These are phyloP conservation scores for Chlorella variabilis DNA, from an alignment of 163 green algal species.

Conservation along the genomic window DNA sequence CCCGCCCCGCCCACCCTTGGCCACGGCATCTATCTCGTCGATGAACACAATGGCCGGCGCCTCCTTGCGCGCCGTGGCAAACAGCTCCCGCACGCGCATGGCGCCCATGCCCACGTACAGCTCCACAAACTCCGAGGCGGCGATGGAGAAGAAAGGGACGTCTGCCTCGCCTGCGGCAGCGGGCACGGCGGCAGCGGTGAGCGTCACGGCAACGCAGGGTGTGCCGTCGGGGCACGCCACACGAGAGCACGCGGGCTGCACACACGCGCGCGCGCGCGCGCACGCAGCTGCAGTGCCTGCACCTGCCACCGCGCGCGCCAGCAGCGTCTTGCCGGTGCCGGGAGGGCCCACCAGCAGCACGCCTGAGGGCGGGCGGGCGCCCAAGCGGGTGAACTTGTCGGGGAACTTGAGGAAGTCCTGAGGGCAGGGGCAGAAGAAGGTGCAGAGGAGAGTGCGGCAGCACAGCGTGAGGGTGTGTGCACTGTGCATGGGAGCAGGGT, in stretches of 20 bases:
- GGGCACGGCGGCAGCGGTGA: background rate
- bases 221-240: too few species aligned
- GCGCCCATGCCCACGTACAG: slow-evolving; percentile 89
- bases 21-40: slow-evolving; percentile 92
- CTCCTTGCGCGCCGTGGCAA: slow-evolving; percentile 84
- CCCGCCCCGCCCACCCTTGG: slow-evolving; percentile 53
- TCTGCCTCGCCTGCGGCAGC: slow-evolving; percentile 82
- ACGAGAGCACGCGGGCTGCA: too few species aligned
- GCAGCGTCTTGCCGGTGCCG: slow-evolving; percentile 92
- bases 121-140: slow-evolving; percentile 92
- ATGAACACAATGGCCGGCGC: slow-evolving; percentile 91
- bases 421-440: background rate
- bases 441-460: background rate
- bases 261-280: too few species aligned
- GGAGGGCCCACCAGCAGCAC: slow-evolving; percentile 94
- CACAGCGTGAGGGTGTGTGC: background rate
- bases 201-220: background rate
- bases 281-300: background rate
- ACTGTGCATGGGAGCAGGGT: background rate
- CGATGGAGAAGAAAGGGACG: slow-evolving; percentile 89
- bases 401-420: slow-evolving; percentile 65
- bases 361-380: slow-evolving; percentile 84
- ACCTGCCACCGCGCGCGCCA: slow-evolving; percentile 90
- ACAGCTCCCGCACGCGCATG: slow-evolving; percentile 80
- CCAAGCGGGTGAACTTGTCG: slow-evolving; percentile 67